phyloP scores from a whole-genome alignment of 371 early-diverging fungal genomes.

The Zancudomyces culisetae region DNA sequence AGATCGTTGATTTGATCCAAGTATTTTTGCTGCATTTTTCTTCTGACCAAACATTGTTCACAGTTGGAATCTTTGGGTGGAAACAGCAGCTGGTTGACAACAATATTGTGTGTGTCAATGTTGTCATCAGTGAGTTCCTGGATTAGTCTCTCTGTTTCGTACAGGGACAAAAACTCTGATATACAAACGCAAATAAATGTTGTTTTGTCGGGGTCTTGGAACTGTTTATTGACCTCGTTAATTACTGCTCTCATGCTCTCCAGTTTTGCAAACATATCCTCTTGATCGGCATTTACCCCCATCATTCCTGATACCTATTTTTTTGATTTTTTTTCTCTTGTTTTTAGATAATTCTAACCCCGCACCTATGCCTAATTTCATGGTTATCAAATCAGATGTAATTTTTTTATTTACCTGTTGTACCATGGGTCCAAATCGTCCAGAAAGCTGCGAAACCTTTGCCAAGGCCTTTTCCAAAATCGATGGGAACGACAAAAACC shows the following conservation, averaged over 20 bases:
- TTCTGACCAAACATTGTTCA: constrained; percentile 84
- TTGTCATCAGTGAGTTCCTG: constrained; percentile 90
- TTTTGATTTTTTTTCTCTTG: no score
- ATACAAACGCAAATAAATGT: constrained; percentile 98
- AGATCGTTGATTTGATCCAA: constrained; percentile 92
- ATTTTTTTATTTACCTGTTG: constrained; percentile 35
- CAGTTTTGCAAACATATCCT: constrained; percentile 86
- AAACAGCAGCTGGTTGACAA: constrained; percentile 94
- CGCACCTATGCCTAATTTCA: no score
- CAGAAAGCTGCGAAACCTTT: constrained; percentile 79
- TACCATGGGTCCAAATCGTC: constrained; percentile 88
- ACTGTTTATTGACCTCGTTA: constrained; percentile 91
- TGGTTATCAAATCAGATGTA: no score
- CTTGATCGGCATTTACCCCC: constrained; percentile 73
- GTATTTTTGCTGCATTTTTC: constrained; percentile 96
- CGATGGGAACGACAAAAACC: constrained; percentile 92
- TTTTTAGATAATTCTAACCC: no score
- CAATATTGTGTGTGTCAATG: constrained; percentile 97
- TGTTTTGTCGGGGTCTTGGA: constrained; percentile 89
- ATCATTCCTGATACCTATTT: constrained; percentile 94
- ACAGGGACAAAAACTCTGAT: constrained; percentile 93
- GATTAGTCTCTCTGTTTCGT: constrained; percentile 97
- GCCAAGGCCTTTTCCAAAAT: constrained; percentile 90
- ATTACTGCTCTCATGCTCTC: constrained; percentile 85
- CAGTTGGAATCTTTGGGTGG: constrained; percentile 82